These are phyloP conservation scores for Kalanchoe fedtschenkoi DNA, from an alignment of 164 flowering plant genomes.

Conservation along the genomic window DNA sequence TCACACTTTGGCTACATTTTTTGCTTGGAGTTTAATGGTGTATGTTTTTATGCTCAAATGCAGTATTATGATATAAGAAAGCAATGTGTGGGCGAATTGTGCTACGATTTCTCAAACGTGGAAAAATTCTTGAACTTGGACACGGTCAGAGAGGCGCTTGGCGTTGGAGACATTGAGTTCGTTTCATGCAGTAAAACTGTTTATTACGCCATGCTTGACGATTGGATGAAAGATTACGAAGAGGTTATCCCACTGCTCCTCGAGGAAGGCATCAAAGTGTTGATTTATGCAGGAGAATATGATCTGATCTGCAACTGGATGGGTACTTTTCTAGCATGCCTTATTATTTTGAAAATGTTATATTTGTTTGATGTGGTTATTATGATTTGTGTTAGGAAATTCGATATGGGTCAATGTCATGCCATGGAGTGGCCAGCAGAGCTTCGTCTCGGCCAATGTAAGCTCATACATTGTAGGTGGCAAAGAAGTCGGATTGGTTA, in stretches of 20 bases:
- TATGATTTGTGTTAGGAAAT: constrained; percentile 21
- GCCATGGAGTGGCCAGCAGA: constrained; percentile 77
- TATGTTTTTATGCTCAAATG: constrained; percentile 6
- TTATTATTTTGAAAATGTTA: not conserved
- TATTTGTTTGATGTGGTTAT: not conserved
- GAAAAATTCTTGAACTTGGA: constrained; percentile 43
- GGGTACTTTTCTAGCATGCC: constrained; percentile 20
- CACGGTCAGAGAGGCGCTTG: constrained; percentile 51
- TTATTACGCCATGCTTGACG: constrained; percentile 51
- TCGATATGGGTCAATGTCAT: constrained; percentile 74
- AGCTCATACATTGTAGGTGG: constrained; percentile 54
- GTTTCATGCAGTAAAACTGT: constrained; percentile 61
- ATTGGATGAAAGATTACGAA: constrained; percentile 69
- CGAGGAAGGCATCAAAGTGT: constrained; percentile 54
- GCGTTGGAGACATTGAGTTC: constrained; percentile 50
- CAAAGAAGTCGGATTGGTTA: constrained; percentile 52
- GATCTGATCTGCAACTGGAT: constrained; percentile 84
- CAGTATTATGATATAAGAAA: constrained; percentile 76
- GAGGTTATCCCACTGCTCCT: constrained; percentile 57
- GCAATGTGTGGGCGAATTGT: constrained; percentile 50
- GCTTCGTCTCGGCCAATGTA: constrained; percentile 34
- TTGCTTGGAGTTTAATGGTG: not conserved
- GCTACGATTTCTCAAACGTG: constrained; percentile 76
- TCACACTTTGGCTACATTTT: not conserved
- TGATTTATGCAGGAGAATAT: constrained; percentile 70